Base-by-base conservation (phyloP, 2,329 filamentous ascomycete species). In the Ophiosphaerella herpotricha region DNA sequence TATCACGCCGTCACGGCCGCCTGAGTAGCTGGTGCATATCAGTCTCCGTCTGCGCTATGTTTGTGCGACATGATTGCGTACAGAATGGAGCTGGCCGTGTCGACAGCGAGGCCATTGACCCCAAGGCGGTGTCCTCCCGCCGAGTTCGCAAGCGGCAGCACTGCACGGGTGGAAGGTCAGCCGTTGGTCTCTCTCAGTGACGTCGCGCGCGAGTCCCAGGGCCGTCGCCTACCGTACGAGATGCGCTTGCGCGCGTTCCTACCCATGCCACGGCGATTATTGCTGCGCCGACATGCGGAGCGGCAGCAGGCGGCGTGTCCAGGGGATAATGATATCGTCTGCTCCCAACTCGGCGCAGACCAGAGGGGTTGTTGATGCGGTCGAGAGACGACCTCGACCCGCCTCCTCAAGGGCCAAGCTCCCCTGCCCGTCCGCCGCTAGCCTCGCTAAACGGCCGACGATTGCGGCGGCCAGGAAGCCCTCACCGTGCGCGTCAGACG, bases 61-160 rank as follows among this genome's bases (percentile, higher is more conserved):
- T 23, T 32, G 21, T 32, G 38, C 31, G 21, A n/a, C 13, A 21
- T 23, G 31, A 18, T 32, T 42, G 46, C 88, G 80, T 80, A 97
- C 91, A 99, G 82, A 54, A 96, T 91, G 48, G 88, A 89, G 73
- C 89, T 89, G 61, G 87, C 82, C 54, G 82, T 80, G 75, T 97
- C 94, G 58, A 97, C 87, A 44, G 91, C 91, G 54, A 99, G 84
- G 56, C 93, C 92, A 80, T 97, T 97, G 63, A 99, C 91, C 58
- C 94, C 94, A 48, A 97, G 85, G 64, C 92, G 83, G 79, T 99
- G 94, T 50, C 93, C 93, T 60, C 90, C 91, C 14, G 85, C 82
- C 50, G 85, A 85, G 74, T 88, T 86, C 55, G 86, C 85, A 64
- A 89, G 84, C 66, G 87, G 87, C 60, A 90, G 82, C 74, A 90